Conservation (phyloP, 768 basidiomycete genomes). For the Boletus pseudopeckii region DNA sequence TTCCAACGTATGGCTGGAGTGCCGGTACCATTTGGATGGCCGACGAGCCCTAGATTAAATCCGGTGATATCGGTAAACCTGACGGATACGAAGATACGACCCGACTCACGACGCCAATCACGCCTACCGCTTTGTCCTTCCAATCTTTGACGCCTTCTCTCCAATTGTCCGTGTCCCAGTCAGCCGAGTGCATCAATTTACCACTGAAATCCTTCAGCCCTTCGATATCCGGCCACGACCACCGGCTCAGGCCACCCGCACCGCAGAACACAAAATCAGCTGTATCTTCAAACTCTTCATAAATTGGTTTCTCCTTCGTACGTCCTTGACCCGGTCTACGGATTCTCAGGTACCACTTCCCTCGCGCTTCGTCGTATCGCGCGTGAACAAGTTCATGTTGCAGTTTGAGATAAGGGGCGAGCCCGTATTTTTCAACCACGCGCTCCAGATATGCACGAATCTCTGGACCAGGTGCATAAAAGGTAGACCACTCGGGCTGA, state of each 20-base stretch:
- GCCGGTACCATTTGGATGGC: slow-evolving; percentile 60
- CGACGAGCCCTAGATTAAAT: slow-evolving; percentile 51
- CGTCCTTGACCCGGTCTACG: slow-evolving; percentile 27
- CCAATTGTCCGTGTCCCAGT: slow-evolving; percentile 51
- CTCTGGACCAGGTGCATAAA: slow-evolving; percentile 58
- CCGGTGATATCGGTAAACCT: neutral
- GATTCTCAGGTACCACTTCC: slow-evolving; percentile 56
- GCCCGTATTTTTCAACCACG: slow-evolving; percentile 55
- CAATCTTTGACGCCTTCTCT: slow-evolving; percentile 46
- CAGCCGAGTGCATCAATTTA: slow-evolving; percentile 58
- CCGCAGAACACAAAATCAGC: slow-evolving; percentile 58
- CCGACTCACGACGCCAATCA: slow-evolving; percentile 54
- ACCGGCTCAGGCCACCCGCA: slow-evolving; percentile 51
- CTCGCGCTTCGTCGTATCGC: slow-evolving; percentile 44
- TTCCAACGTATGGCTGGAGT: slow-evolving; percentile 49
- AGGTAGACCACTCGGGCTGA: slow-evolving; percentile 58
- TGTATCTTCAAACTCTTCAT: slow-evolving; percentile 48
- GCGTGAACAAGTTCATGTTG: slow-evolving; percentile 53
- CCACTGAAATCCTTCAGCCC: slow-evolving; percentile 58
- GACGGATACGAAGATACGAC: neutral
- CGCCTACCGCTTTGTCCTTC: slow-evolving; percentile 51
- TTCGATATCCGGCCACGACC: slow-evolving; percentile 66
- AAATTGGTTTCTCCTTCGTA: slow-evolving; percentile 18
- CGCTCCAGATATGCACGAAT: slow-evolving; percentile 52
- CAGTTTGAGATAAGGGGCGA: slow-evolving; percentile 51